phyloP scores from a whole-genome alignment of 768 basidiomycete species.

The Leucocoprinus leucothites region DNA sequence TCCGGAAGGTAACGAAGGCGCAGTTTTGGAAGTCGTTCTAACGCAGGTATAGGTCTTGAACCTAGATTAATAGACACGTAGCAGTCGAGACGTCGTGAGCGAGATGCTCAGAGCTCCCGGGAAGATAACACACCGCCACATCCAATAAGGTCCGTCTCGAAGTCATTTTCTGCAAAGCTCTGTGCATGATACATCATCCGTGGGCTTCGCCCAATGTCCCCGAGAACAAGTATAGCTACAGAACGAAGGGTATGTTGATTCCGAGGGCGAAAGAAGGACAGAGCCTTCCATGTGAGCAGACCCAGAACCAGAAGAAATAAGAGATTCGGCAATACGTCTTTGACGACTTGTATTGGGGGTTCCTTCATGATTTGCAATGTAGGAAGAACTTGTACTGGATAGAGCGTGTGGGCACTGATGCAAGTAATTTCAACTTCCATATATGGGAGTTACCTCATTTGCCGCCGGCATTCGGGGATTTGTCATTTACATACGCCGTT shows the following conservation, averaged over 20 bases:
- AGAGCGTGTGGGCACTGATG: not conserved
- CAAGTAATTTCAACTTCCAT: not conserved
- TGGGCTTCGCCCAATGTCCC: constrained; percentile 94
- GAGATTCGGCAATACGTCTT: constrained; percentile 9
- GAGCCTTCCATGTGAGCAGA: constrained; percentile 30
- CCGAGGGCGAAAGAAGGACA: constrained; percentile 28
- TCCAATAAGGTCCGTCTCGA: constrained; percentile 78
- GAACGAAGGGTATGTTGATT: constrained; percentile 51
- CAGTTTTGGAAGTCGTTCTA: constrained; percentile 64
- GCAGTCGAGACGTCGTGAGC: not conserved
- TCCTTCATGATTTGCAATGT: not conserved
- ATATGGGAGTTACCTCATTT: not conserved
- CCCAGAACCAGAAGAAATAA: constrained; percentile 21
- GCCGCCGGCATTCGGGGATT: not conserved
- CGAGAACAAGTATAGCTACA: constrained; percentile 88
- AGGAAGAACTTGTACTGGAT: not conserved
- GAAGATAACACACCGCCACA: constrained; percentile 62
- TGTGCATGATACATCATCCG: constrained; percentile 99
- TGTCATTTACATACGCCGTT: not conserved
- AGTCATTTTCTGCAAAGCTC: constrained; percentile 80
- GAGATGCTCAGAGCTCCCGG: not conserved
- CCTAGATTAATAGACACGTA: constrained; percentile 39
- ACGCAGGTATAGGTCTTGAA: constrained; percentile 70
- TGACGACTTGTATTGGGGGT: constrained; percentile 4
- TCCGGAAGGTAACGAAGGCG: constrained; percentile 66